phyloP scores from a whole-genome alignment of 139 green algal genomes.

The Trebouxia sp. region DNA sequence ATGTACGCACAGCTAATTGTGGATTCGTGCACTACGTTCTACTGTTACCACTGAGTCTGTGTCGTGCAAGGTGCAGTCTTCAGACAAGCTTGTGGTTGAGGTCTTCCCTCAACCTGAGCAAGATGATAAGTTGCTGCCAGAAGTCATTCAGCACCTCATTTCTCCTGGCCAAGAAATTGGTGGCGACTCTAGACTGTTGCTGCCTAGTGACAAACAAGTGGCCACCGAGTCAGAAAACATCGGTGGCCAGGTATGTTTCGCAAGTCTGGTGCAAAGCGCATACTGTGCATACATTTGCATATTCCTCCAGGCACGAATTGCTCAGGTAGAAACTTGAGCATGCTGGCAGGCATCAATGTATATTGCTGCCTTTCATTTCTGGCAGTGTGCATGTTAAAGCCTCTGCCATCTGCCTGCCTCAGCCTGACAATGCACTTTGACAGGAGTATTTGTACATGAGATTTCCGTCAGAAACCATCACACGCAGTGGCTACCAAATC shows the following conservation, averaged over 20 bases:
- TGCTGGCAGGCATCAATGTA: too few relatives aligned
- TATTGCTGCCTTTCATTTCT: too few relatives aligned
- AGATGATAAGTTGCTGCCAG: conserved; percentile 29
- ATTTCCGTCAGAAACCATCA: conserved; percentile 70
- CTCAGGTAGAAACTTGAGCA: too few relatives aligned
- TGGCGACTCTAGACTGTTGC: conserved; percentile 44
- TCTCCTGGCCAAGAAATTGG: conserved; percentile 29
- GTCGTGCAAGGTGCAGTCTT: conserved; percentile 43
- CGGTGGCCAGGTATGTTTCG: conserved; percentile 46
- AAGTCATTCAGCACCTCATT: conserved; percentile 39
- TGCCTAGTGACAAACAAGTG: conserved; percentile 41
- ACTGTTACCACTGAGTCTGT: background rate
- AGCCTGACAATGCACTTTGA: too few relatives aligned
- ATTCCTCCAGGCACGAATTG: too few relatives aligned
- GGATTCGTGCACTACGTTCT: too few relatives aligned
- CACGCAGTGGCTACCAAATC: conserved; percentile 70
- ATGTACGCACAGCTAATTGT: conserved; percentile 41
- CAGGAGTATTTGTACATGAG: conserved; percentile 61
- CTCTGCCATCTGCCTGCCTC: too few relatives aligned
- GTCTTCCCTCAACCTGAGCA: conserved; percentile 38
- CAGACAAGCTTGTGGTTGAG: conserved; percentile 67
- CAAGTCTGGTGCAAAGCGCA: too few relatives aligned
- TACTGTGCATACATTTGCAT: too few relatives aligned
- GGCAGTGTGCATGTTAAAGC: too few relatives aligned
- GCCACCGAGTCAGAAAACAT: conserved; percentile 31